These are phyloP conservation scores for Rosa lucieae DNA, from an alignment of 306 rosid species.

Conservation along the genomic window DNA sequence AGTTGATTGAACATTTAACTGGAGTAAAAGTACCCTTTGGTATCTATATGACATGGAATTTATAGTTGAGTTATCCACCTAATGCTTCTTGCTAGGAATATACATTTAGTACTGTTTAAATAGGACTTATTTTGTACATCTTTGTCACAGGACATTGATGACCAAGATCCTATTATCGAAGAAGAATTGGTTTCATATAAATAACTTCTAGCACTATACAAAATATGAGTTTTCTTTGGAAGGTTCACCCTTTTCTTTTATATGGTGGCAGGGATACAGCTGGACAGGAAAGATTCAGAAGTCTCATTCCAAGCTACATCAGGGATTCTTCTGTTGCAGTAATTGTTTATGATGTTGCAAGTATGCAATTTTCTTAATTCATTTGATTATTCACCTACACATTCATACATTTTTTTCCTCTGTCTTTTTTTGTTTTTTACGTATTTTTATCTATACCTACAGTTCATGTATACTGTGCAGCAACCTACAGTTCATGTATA, in stretches of 20 bases:
- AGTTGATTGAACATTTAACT: neutral
- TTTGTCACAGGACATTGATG: neutral
- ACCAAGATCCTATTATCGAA: neutral
- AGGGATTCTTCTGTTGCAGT: slow-evolving; percentile 63
- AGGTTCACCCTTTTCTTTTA: neutral
- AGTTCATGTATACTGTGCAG: too few species aligned
- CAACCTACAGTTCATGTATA: neutral
- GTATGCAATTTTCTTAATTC: slow-evolving; percentile 5
- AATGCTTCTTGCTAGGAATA: neutral
- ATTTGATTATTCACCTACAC: neutral
- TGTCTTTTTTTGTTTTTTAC: neutral
- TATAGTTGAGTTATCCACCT: neutral
- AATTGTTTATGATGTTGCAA: slow-evolving; percentile 55
- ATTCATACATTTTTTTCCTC: neutral
- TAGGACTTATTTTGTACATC: neutral
- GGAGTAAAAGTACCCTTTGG: neutral
- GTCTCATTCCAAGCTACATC: slow-evolving; percentile 63
- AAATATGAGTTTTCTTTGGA: neutral
- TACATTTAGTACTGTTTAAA: neutral
- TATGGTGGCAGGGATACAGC: slow-evolving; percentile 49
- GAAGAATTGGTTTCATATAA: neutral
- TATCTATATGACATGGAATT: neutral
- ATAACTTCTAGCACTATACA: neutral
- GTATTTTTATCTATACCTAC: neutral
- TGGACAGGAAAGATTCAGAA: slow-evolving; percentile 65